Conservation (phyloP, 352 stramenopile species). For the Elongisporangium anandrum region DNA sequence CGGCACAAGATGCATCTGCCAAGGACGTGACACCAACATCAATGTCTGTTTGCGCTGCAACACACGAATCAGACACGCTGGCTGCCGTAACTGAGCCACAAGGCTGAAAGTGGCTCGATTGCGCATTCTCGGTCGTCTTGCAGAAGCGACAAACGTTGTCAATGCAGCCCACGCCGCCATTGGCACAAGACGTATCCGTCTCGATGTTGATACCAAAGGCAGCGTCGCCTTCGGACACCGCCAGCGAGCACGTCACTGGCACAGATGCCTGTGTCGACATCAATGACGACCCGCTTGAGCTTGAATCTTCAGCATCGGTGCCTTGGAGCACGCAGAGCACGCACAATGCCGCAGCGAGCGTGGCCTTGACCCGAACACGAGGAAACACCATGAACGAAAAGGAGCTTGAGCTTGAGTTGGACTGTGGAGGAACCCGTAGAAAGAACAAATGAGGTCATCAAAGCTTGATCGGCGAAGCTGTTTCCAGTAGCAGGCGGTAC, state of each 20-base stretch:
- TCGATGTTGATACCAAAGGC: constrained; percentile 31
- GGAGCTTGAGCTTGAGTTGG: too few species aligned
- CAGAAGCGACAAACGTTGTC: constrained; percentile 35
- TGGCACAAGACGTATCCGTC: constrained; percentile 23
- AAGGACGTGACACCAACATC: constrained; percentile 12
- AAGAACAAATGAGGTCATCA: neutral
- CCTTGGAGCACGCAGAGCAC: neutral
- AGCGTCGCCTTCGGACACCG: constrained; percentile 18
- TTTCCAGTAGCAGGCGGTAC: neutral
- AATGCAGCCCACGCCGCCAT: constrained; percentile 33
- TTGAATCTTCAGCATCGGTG: neutral
- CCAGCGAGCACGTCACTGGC: constrained; percentile 9
- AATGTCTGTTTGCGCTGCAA: constrained; percentile 5
- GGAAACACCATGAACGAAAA: neutral
- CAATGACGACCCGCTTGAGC: neutral
- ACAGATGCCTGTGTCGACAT: neutral
- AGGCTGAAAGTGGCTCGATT: constrained; percentile 4
- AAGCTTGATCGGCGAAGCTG: neutral
- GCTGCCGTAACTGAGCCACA: neutral
- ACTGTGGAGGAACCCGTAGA: neutral
- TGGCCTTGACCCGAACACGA: neutral
- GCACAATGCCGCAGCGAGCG: neutral
- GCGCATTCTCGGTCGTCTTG: constrained; percentile 3
- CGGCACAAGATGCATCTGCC: constrained; percentile 6
- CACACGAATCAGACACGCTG: constrained; percentile 3